Base-by-base conservation (phyloP, 2,329 filamentous ascomycete species). In the Clonostachys chloroleuca region DNA sequence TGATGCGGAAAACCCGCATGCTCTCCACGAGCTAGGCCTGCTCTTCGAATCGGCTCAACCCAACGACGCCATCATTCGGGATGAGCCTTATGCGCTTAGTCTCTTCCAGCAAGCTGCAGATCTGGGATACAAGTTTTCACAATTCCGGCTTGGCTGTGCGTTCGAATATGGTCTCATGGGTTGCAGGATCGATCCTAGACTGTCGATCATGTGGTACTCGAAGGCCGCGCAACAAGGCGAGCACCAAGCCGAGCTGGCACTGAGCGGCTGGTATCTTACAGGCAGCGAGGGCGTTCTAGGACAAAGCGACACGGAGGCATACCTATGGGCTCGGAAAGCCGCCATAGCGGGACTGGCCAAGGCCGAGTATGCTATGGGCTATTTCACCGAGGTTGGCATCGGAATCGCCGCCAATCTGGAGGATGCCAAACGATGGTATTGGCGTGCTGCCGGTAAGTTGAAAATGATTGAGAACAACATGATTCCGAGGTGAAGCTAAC, bases 351-450 rank as follows among this genome's bases (percentile, higher is more conserved):
- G 92, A 4, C 69, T 96, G 36, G 84, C 90, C 8, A 99, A 97
- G 73, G 94, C 94, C 0, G 89, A 97, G 70, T 97, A 96, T 68
- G 94, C 92, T 0, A 96, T 99, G 65, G 94, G 94, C 0, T 96
- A 97, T 68, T 96, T 95, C 62, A 95, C 89, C 1, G 94, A 99
- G 67, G 86, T 94, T 43, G 94, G 94, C 12, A 97, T 99, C 56
- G 94, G 94, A 33, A 84, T 89, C 53, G 77, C 86, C 14, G 83
- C 87, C 9, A 95, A 92, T 63, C 59, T 96, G 57, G 94, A 99
- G 59, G 94, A 97, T 69, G 94, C 92, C 18, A 96, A 95, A 76
- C 82, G 91, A 57, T 99, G 94, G 94, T 99, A 99, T 70, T 96
- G 92, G 80, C 80, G 92, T 65, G 92, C 94, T 68, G 94, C 94